Evolutionary conservation across 495 filamentous ascomycete genomes (phyloP).

Genomic region (Corynascus novoguineensis): DNA sequence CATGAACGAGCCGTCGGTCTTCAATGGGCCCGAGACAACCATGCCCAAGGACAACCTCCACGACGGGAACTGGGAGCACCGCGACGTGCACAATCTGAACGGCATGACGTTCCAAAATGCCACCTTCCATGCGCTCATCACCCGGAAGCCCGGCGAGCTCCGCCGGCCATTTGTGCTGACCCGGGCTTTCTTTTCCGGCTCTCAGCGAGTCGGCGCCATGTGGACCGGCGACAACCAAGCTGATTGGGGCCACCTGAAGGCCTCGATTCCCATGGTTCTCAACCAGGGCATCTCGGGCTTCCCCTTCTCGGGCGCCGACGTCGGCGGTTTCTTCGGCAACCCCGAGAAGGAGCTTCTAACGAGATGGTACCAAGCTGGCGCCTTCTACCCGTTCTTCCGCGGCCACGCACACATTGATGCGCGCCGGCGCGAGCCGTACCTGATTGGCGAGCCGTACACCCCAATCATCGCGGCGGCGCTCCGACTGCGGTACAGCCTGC

Average conservation of each 20-base stretch:
- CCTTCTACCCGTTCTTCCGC: conserved; percentile 98
- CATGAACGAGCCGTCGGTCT: conserved; percentile 99
- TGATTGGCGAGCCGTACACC: conserved; percentile 77
- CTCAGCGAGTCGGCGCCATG: conserved; percentile 86
- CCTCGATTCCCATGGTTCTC: conserved; percentile 85
- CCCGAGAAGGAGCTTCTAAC: conserved; percentile 83
- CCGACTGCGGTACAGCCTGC: conserved; percentile 78
- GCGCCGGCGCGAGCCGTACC: conserved; percentile 87
- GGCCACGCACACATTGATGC: conserved; percentile 97
- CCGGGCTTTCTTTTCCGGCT: conserved; percentile 82
- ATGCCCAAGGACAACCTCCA: conserved; percentile 98
- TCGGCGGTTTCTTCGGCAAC: conserved; percentile 97
- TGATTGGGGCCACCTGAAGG: conserved; percentile 81
- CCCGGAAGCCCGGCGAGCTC: conserved; percentile 72
- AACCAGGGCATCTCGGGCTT: conserved; percentile 87
- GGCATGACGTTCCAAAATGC: conserved; percentile 92
- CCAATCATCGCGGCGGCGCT: conserved; percentile 82
- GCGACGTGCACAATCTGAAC: conserved; percentile 92
- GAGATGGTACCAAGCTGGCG: conserved; percentile 94
- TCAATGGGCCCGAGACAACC: conserved; percentile 94
- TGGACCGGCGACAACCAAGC: conserved; percentile 98
- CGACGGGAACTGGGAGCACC: conserved; percentile 88
- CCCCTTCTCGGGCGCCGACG: conserved; percentile 92
- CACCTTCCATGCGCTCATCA: conserved; percentile 74
- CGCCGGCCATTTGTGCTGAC: conserved; percentile 85